Conservation (phyloP, 768 basidiomycete genomes). For the Boletus sp. region DNA sequence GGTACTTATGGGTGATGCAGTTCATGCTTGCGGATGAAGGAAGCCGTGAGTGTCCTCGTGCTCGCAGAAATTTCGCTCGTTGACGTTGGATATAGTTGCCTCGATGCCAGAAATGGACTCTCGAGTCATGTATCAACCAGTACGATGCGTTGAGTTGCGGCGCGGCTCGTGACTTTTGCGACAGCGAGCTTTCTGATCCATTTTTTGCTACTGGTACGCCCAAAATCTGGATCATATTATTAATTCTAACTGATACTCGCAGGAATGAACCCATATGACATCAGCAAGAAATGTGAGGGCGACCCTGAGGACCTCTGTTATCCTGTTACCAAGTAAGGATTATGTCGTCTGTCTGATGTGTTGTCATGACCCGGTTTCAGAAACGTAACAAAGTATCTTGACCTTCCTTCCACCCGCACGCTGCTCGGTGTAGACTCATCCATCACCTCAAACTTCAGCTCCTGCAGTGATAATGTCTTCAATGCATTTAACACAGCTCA, state of each 20-base stretch:
- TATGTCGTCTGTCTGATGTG: neutral
- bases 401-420: slow-evolving; percentile 50
- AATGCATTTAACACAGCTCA: slow-evolving; percentile 45
- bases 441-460: slow-evolving; percentile 39
- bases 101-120: slow-evolving; percentile 60
- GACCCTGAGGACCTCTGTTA: slow-evolving; percentile 56
- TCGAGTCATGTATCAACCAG: slow-evolving; percentile 58
- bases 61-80: neutral
- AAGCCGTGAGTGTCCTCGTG: slow-evolving; percentile 30
- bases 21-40: slow-evolving; percentile 44
- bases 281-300: slow-evolving; percentile 60
- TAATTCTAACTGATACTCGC: neutral
- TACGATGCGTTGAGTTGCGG: slow-evolving; percentile 69
- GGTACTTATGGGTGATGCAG: slow-evolving; percentile 3
- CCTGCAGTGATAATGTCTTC: slow-evolving; percentile 43
- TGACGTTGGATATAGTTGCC: slow-evolving; percentile 49
- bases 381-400: slow-evolving; percentile 59
- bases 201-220: slow-evolving; percentile 34
- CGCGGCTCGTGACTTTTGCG: slow-evolving; percentile 68
- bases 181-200: slow-evolving; percentile 36
- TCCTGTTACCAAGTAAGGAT: slow-evolving; percentile 44
- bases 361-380: slow-evolving; percentile 33
- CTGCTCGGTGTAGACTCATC: slow-evolving; percentile 62
- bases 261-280: slow-evolving; percentile 66
- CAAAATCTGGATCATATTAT: slow-evolving; percentile 1